Conservation (phyloP, 768 basidiomycete genomes). For the Collybia sordida region DNA sequence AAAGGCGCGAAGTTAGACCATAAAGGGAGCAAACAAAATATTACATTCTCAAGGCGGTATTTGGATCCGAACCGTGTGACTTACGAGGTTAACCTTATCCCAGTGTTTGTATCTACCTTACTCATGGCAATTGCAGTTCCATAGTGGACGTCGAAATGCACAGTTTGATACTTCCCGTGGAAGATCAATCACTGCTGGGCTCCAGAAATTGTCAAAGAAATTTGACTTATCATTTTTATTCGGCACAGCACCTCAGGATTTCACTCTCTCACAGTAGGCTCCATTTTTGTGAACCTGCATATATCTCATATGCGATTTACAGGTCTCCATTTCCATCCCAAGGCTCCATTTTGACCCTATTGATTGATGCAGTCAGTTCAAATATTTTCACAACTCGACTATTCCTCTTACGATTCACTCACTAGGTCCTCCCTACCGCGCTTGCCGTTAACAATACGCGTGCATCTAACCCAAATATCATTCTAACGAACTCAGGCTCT, state of each 20-base stretch:
- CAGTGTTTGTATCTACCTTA: not conserved
- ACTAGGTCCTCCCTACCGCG: constrained; percentile 52
- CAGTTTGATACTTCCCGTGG: constrained; percentile 67
- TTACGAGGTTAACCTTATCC: constrained; percentile 50
- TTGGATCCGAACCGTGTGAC: constrained; percentile 79
- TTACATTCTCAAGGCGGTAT: constrained; percentile 71
- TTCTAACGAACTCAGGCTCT: constrained; percentile 64
- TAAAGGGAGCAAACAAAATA: constrained; percentile 29
- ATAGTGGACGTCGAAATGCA: constrained; percentile 49
- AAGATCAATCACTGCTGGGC: constrained; percentile 48
- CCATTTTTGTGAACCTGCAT: not conserved
- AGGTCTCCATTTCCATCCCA: constrained; percentile 66
- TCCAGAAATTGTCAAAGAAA: constrained; percentile 47
- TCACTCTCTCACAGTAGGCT: constrained; percentile 59
- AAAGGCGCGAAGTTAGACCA: constrained; percentile 45
- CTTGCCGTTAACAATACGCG: constrained; percentile 66
- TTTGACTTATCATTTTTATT: constrained; percentile 67
- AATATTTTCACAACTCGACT: constrained; percentile 10
- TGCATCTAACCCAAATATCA: constrained; percentile 55
- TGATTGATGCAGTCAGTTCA: constrained; percentile 42
- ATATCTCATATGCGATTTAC: constrained; percentile 4
- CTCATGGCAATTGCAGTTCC: constrained; percentile 45
- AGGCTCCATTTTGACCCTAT: constrained; percentile 57
- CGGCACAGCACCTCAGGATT: constrained; percentile 77
- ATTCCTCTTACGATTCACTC: not conserved